Conservation (phyloP, 2,329 filamentous ascomycete species). For the Pseudogymnoascus sp. region DNA sequence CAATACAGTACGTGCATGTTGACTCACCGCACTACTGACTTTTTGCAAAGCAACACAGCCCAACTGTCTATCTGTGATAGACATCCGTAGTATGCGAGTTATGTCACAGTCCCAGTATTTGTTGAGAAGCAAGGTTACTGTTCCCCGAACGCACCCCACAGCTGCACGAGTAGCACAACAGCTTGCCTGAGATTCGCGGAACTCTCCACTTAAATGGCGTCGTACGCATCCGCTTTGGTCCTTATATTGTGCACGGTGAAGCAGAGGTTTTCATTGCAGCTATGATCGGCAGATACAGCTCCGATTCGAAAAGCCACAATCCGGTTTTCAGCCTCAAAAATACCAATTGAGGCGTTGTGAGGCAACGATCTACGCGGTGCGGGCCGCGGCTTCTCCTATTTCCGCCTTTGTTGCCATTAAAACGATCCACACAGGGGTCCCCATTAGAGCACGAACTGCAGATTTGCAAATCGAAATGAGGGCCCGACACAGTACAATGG, state of each 20-base stretch:
- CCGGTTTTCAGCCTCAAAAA: not conserved
- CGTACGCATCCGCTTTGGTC: no score
- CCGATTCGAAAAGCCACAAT: not conserved
- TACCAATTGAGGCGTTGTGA: not conserved
- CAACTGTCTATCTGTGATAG: no score
- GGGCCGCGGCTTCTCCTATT: no score
- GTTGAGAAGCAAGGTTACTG: not conserved
- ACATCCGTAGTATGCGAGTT: not conserved
- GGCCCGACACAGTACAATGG: no score
- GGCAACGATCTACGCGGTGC: no score
- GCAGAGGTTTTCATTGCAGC: not conserved
- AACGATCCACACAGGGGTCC: not conserved
- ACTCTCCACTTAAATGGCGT: no score
- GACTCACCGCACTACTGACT: no score
- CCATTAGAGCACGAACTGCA: not conserved
- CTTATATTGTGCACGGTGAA: not conserved
- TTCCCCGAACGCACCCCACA: not conserved
- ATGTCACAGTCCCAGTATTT: not conserved
- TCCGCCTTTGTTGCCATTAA: not conserved
- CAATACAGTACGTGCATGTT: not conserved
- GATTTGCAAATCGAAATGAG: not conserved
- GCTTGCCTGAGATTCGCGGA: no score
- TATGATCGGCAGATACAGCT: not conserved
- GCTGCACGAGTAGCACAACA: not conserved
- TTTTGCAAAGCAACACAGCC: no score